phyloP scores from a whole-genome alignment of 2,329 filamentous ascomycete species.

The Mycosphaerella sp. region DNA sequence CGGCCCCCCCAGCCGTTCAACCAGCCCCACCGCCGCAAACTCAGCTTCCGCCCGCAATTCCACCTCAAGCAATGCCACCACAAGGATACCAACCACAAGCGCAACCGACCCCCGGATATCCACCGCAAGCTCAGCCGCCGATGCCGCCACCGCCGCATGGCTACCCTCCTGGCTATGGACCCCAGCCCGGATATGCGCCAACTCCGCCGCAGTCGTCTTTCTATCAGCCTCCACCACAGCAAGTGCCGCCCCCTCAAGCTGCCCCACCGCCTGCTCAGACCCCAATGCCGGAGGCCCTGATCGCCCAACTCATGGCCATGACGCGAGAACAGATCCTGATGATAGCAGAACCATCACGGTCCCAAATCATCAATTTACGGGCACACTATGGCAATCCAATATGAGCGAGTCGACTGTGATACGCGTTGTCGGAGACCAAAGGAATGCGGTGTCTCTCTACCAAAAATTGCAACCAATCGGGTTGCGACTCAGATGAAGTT shows the following conservation, averaged over 20 bases:
- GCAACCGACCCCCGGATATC: slow-evolving; percentile 13
- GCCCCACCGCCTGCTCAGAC: slow-evolving; percentile 38
- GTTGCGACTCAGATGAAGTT: too few relatives aligned
- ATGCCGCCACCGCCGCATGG: slow-evolving; percentile 10
- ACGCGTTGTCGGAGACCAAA: too few relatives aligned
- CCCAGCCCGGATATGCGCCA: slow-evolving; percentile 35
- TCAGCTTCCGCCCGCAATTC: slow-evolving; percentile 29
- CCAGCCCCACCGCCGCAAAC: slow-evolving; percentile 22
- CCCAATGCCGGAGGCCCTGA: slow-evolving; percentile 56
- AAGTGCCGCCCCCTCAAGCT: slow-evolving; percentile 37
- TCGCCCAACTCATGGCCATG: slow-evolving; percentile 75
- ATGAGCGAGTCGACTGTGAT: not conserved
- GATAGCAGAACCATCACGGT: slow-evolving; percentile 56
- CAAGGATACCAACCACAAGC: slow-evolving; percentile 21
- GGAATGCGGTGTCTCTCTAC: not conserved
- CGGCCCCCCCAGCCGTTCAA: slow-evolving; percentile 33
- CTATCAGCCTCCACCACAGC: slow-evolving; percentile 38
- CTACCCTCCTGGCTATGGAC: slow-evolving; percentile 29
- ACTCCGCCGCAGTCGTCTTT: slow-evolving; percentile 39
- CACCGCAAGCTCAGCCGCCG: slow-evolving; percentile 15
- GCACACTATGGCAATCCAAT: slow-evolving; percentile 47
- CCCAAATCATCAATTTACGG: slow-evolving; percentile 72
- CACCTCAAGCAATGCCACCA: slow-evolving; percentile 17
- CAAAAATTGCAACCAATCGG: not conserved
- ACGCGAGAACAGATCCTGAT: slow-evolving; percentile 73